Conservation (phyloP, 1,284 basidiomycete genomes). For the Pseudozyma thailandica region DNA sequence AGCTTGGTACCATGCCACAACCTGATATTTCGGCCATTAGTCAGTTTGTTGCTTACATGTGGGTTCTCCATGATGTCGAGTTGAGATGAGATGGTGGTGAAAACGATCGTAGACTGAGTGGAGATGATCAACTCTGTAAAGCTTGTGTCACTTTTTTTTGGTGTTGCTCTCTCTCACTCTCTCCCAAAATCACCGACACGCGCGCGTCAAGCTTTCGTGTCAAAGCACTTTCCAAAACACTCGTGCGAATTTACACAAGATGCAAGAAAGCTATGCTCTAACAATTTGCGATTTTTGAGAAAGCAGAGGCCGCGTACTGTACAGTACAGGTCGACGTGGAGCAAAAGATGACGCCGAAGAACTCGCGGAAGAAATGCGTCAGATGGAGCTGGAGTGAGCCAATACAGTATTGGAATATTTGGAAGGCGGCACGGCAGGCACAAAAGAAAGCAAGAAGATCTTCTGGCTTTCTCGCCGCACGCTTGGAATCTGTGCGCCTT, state of each 20-base stretch:
- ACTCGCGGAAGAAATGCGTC: background rate
- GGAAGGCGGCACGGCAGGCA: background rate
- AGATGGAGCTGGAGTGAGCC: too few species aligned
- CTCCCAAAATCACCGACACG: constrained; percentile 5
- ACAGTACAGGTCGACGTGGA: constrained; percentile 48
- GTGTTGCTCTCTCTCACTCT: constrained; percentile 29
- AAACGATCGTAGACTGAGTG: background rate
- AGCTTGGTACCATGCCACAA: background rate
- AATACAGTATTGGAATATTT: too few species aligned
- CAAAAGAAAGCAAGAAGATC: background rate
- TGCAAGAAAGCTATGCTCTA: background rate
- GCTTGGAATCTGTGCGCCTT: background rate
- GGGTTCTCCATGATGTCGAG: constrained; percentile 35
- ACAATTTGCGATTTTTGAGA: constrained; percentile 1
- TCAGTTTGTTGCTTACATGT: constrained; percentile 19
- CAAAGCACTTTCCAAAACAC: background rate
- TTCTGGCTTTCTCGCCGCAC: background rate
- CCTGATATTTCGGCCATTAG: background rate
- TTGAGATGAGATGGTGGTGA: constrained; percentile 10
- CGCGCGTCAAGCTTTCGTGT: constrained; percentile 30
- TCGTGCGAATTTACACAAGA: constrained; percentile 41
- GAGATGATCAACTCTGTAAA: background rate
- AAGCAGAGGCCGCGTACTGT: constrained; percentile 19
- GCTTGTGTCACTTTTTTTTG: constrained; percentile 12
- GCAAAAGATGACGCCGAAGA: background rate